Base-by-base conservation (phyloP, 148 eudicot genomes). In the Linanthus parryae region DNA sequence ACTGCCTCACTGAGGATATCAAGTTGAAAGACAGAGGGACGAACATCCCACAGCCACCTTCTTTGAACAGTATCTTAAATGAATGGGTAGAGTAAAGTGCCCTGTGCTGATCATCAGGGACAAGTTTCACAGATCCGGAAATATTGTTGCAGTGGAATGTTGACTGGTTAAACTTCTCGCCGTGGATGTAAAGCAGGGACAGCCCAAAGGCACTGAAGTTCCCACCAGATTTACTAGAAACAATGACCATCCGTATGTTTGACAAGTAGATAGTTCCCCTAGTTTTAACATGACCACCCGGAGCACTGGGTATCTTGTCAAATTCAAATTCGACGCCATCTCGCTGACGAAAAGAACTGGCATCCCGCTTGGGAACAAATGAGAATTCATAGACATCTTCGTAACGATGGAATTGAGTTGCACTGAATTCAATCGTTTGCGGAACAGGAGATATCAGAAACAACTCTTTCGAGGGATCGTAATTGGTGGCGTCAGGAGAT, bases 11-110 rank as follows among this genome's bases (percentile, higher is more conserved):
- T 1, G 89, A 70, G 0, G 35, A 57, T 22, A 83, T 81, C 56
- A 91, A 67, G 68, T 86, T 91, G 68, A 91, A 83, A 71, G 81
- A 91, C 14, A 91, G 52, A 16, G 97, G 97, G 46, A 91, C 60
- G 58, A 86, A 86, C 44, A 95, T 86, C 65, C 97, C 97, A 69
- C 97, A 91, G 5, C 97, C 97, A 0, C 97, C 97, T 44, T 86
- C 97, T 68, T 91, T 86, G 83, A 91, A 91, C 79, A 91, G 43
- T 52, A 91, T 91, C 77, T 91, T 91, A 74, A 91, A 83, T 0
- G 94, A 64, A 61, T 91, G 97, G 35, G 97, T 75, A 13, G 97
- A 86, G 59, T 86, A 77, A 31, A 91, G 66, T 22, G 95, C 95
- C 74, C 89, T 72, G 53, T 91, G 70, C 68, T 86, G 81, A 22